These are phyloP conservation scores for Rubia peregrina DNA, from an alignment of 305 asterid genomes.

Conservation along the genomic window DNA sequence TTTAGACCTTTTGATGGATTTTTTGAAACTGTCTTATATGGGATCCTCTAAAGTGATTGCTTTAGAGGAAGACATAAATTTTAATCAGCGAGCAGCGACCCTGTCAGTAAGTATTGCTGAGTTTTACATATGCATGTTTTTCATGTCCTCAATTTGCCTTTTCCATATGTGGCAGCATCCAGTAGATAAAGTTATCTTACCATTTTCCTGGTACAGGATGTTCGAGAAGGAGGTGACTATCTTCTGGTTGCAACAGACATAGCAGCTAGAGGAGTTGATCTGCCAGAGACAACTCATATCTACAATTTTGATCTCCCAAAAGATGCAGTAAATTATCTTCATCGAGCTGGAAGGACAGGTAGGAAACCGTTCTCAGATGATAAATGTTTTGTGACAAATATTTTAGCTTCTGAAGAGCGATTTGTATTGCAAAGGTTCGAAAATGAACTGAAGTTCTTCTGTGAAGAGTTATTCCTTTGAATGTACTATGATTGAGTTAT, in stretches of 20 bases:
- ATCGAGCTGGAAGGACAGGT: conserved; percentile 92
- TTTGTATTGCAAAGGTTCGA: conserved; percentile 82
- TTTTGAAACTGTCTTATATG: conserved; percentile 35
- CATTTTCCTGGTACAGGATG: conserved; percentile 39
- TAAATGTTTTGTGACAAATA: conserved; percentile 69
- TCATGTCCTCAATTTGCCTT: conserved; percentile 2
- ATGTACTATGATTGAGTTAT: not conserved
- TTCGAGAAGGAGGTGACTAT: conserved; percentile 56
- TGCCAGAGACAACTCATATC: conserved; percentile 81
- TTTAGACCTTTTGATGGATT: conserved; percentile 45
- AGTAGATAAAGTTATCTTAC: not conserved
- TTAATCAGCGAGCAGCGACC: conserved; percentile 69
- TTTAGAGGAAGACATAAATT: conserved; percentile 77
- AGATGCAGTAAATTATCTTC: conserved; percentile 79
- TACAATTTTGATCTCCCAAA: conserved; percentile 86
- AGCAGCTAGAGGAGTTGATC: conserved; percentile 91
- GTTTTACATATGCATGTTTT: conserved; percentile 1
- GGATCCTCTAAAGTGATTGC: conserved; percentile 49
- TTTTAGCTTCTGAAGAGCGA: conserved; percentile 63
- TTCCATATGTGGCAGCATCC: not conserved
- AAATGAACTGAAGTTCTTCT: conserved; percentile 66
- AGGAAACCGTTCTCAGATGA: conserved; percentile 86
- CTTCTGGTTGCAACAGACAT: conserved; percentile 82
- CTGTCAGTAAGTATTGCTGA: conserved; percentile 43
- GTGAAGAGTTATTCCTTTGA: conserved; percentile 52